A percentile compares a stretch with the other conserved stretches of the same genome.
Conservation (phyloP, 345 rosid species). For the Moricandia moricandioides region DNA sequence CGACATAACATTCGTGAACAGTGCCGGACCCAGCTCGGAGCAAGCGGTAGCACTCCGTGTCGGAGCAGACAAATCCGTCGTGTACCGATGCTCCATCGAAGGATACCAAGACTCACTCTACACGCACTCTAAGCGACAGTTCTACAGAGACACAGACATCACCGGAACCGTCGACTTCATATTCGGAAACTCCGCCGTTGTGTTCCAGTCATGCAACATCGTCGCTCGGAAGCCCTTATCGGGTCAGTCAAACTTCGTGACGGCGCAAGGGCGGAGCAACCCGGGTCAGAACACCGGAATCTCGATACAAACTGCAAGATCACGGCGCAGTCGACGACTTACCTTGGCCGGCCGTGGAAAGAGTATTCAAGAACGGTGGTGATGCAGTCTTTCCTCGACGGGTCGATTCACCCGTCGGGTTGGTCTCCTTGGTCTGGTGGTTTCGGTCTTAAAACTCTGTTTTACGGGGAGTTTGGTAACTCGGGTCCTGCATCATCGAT, state of each 20-base stretch:
- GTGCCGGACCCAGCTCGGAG: constrained; percentile 52
- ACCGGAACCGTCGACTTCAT: constrained; percentile 65
- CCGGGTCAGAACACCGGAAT: constrained; percentile 60
- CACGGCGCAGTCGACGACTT: constrained; percentile 45
- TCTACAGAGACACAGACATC: constrained; percentile 50
- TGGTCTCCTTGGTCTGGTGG: constrained; percentile 48
- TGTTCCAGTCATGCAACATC: constrained; percentile 58
- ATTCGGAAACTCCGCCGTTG: constrained; percentile 63
- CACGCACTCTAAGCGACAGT: constrained; percentile 56
- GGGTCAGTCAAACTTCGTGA: constrained; percentile 52
- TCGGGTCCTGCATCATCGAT: constrained; percentile 54
- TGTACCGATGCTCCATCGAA: constrained; percentile 41
- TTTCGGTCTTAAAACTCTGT: constrained; percentile 43
- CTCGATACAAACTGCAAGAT: constrained; percentile 52
- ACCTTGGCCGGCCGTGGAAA: constrained; percentile 70
- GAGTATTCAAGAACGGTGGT: constrained; percentile 60
- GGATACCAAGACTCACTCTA: constrained; percentile 68
- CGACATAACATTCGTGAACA: constrained; percentile 59
- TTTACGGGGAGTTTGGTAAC: constrained; percentile 46
- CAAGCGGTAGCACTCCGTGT: constrained; percentile 72
- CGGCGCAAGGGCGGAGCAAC: constrained; percentile 62
- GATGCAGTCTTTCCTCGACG: constrained; percentile 51
- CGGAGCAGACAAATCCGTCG: constrained; percentile 51
- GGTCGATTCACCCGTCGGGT: constrained; percentile 49
- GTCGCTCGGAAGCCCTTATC: constrained; percentile 42